These are phyloP conservation scores for Dothideomycetidae sp. DNA, from an alignment of 2,329 filamentous ascomycete genomes.

Conservation along the genomic window DNA sequence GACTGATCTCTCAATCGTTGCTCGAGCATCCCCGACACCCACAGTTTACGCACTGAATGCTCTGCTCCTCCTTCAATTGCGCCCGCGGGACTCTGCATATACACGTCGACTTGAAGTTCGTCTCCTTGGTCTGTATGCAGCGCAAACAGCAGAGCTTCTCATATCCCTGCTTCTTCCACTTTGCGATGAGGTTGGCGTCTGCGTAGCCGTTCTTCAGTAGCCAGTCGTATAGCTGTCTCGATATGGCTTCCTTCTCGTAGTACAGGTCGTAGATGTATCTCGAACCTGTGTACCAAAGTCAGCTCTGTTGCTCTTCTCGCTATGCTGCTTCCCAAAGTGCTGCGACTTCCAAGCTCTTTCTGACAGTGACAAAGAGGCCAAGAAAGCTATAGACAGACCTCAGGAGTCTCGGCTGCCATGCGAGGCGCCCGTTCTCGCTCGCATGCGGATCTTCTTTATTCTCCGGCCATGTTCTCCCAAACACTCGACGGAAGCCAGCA, in stretches of 20 bases:
- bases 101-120: constrained; percentile 95
- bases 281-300: constrained; percentile 34
- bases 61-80: constrained; percentile 77
- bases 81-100: constrained; percentile 89
- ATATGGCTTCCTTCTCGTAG: constrained; percentile 94
- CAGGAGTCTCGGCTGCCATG: constrained; percentile 2
- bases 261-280: constrained; percentile 96
- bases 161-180: constrained; percentile 99
- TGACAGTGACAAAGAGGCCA: constrained; percentile 2
- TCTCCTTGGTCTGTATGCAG: constrained; percentile 99
- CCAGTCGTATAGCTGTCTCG: constrained; percentile 85
- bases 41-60: constrained; percentile 87
- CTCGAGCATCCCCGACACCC: constrained; percentile 85
- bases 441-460: not conserved
- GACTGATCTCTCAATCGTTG: constrained; percentile 54
- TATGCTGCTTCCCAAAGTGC: too few species aligned
- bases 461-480: not conserved
- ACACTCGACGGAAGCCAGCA: not conserved
- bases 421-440: too few species aligned
- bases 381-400: constrained; percentile 13
- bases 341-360: not conserved
- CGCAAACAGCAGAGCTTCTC: constrained; percentile 95
- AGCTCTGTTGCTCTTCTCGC: constrained; percentile 11
- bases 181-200: constrained; percentile 88
- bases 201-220: constrained; percentile 93